Percentiles rank a stretch among this genome's conserved stretches.
phyloP scores from a whole-genome alignment of 2,329 filamentous ascomycete genomes.

The Xylariaceae sp. region DNA sequence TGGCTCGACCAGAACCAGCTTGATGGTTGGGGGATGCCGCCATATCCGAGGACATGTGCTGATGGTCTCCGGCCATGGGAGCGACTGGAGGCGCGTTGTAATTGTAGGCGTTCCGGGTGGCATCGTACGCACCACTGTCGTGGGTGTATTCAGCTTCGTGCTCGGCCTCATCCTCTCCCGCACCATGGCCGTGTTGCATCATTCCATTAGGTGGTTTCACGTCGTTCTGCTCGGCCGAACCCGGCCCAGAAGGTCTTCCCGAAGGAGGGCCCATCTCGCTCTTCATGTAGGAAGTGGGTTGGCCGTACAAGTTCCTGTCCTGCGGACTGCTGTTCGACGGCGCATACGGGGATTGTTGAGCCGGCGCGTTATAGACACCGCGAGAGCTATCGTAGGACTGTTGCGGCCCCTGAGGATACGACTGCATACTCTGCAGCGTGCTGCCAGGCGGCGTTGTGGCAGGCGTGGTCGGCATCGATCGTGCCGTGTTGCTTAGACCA shows the following conservation, averaged over 20 bases:
- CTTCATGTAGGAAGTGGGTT: constrained; percentile 65
- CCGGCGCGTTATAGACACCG: constrained; percentile 66
- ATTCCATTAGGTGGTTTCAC: constrained; percentile 60
- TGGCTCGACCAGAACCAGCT: constrained; percentile 74
- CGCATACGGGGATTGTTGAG: constrained; percentile 65
- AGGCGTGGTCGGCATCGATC: constrained; percentile 85
- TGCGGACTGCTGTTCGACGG: constrained; percentile 52
- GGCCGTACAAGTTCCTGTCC: constrained; percentile 58
- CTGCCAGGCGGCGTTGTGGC: constrained; percentile 81
- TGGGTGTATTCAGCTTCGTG: constrained; percentile 83
- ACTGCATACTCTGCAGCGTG: constrained; percentile 68
- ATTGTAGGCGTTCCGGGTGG: constrained; percentile 66
- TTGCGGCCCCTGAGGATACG: constrained; percentile 61
- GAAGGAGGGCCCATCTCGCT: constrained; percentile 83
- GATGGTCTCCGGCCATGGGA: constrained; percentile 61
- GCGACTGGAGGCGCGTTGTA: constrained; percentile 65
- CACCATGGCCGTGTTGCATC: constrained; percentile 47
- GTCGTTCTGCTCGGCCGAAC: constrained; percentile 56
- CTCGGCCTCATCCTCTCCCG: constrained; percentile 61
- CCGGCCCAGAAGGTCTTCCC: constrained; percentile 48
- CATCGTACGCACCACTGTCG: constrained; percentile 66
- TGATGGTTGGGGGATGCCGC: constrained; percentile 73
- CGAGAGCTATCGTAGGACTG: constrained; percentile 71
- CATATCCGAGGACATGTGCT: constrained; percentile 75
- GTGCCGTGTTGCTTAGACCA: constrained; percentile 60